These are phyloP conservation scores for Takakia lepidozioides DNA, from an alignment of 225 moss, liverwort and hornwort genomes.

Conservation along the genomic window DNA sequence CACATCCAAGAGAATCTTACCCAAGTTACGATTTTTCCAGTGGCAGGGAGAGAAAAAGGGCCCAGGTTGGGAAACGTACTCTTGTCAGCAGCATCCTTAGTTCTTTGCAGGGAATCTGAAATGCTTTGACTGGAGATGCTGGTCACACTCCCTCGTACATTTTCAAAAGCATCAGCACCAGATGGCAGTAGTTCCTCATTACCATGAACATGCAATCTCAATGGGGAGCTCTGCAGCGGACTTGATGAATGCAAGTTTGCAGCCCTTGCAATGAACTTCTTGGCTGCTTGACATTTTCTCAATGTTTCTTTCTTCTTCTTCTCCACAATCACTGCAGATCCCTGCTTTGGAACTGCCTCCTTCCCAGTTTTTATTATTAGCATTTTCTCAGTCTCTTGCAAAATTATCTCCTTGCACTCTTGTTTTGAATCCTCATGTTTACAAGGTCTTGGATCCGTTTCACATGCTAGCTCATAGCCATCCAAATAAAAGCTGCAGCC, in stretches of 20 bases:
- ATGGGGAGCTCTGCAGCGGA: background rate
- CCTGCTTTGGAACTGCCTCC: constrained; percentile 1
- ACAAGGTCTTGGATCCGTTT: constrained; percentile 2
- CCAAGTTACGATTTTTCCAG: background rate
- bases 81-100: background rate
- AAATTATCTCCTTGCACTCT: constrained; percentile 16
- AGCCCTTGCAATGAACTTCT: background rate
- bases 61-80: background rate
- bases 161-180: background rate
- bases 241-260: background rate
- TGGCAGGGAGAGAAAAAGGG: background rate
- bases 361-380: constrained; percentile 8
- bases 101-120: background rate
- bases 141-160: constrained; percentile 1
- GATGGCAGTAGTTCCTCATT: too few species aligned
- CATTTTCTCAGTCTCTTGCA: constrained; percentile 10
- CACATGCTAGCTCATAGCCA: background rate
- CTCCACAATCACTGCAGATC: constrained; percentile 2
- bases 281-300: too few species aligned
- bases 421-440: background rate
- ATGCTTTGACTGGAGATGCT: background rate
- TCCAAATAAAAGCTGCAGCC: background rate
- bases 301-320: constrained; percentile 1
- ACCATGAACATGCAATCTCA: background rate
- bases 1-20: constrained; percentile 5